A percentile compares a stretch with the other conserved stretches of the same genome.
Conservation (phyloP, 31 red algal species). For the Bonnemaisonia californica region DNA sequence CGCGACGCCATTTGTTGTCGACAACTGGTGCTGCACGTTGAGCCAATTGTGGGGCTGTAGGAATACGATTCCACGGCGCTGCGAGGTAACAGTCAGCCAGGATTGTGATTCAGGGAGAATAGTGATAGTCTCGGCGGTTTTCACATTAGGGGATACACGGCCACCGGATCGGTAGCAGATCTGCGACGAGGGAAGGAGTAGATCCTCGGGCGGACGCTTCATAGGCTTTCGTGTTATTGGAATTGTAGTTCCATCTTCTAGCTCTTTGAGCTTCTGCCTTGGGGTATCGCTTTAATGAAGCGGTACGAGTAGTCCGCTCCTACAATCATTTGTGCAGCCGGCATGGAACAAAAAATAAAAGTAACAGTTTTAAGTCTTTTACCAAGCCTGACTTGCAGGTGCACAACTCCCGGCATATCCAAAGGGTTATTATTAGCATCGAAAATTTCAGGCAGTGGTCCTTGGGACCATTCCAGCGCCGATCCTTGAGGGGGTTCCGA, state of each 20-base stretch:
- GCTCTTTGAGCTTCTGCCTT: not conserved
- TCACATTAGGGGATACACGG: too few species aligned
- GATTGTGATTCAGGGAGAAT: too few species aligned
- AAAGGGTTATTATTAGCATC: not conserved
- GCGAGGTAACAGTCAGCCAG: too few species aligned
- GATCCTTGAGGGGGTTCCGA: not conserved
- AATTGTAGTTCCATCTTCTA: not conserved
- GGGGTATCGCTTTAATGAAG: constrained; percentile 27
- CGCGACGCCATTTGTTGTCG: too few species aligned
- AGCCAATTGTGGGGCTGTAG: too few species aligned
- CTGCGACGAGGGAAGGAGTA: not conserved
- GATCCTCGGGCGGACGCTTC: not conserved
- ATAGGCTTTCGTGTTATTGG: not conserved
- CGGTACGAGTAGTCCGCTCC: constrained; percentile 15
- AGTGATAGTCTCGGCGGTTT: too few species aligned
- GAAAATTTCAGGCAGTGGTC: not conserved
- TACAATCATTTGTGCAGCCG: not conserved
- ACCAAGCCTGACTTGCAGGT: not conserved
- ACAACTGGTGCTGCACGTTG: too few species aligned
- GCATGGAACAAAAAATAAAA: not conserved
- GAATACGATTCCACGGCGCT: too few species aligned
- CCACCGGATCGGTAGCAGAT: too few species aligned
- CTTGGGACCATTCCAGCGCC: not conserved
- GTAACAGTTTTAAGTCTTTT: not conserved
- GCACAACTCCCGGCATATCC: not conserved